phyloP scores from a whole-genome alignment of 2,329 filamentous ascomycete species.

The Blastomyces silverae region DNA sequence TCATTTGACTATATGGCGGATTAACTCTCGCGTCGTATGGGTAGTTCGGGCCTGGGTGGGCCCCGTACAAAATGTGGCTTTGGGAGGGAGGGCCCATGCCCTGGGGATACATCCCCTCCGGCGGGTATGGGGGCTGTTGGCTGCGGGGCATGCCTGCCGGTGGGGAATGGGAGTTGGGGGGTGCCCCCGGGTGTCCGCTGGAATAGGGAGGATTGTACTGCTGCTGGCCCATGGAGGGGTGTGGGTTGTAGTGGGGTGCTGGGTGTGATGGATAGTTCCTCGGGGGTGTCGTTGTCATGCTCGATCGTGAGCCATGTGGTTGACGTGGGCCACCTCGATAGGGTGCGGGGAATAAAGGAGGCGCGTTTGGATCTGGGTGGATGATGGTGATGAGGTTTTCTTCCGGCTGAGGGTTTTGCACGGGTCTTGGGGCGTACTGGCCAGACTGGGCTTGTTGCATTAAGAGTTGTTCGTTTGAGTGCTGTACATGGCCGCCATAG shows the following conservation, averaged over 20 bases:
- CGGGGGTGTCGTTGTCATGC: constrained; percentile 3
- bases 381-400: constrained; percentile 18
- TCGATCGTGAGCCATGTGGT: constrained; percentile 8
- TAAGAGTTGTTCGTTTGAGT: not conserved
- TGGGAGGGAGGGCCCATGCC: constrained; percentile 8
- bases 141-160: not conserved
- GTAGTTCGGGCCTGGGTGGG: not conserved
- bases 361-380: constrained; percentile 18
- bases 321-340: constrained; percentile 19
- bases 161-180: constrained; percentile 6
- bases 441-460: not conserved
- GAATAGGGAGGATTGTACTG: not conserved
- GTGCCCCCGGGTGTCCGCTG: not conserved
- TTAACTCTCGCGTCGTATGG: constrained; percentile 1
- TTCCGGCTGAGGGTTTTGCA: constrained; percentile 7
- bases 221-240: not conserved
- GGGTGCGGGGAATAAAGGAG: constrained; percentile 19
- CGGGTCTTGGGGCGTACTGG: not conserved
- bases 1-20: not conserved
- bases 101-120: constrained; percentile 12
- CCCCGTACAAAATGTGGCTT: constrained; percentile 4
- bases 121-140: constrained; percentile 6
- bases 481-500: not conserved
- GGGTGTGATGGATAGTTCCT: constrained; percentile 15
- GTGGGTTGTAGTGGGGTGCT: constrained; percentile 9